These are phyloP conservation scores for Jamesozyma piceae DNA, from an alignment of 805 yeast genomes.

Conservation along the genomic window DNA sequence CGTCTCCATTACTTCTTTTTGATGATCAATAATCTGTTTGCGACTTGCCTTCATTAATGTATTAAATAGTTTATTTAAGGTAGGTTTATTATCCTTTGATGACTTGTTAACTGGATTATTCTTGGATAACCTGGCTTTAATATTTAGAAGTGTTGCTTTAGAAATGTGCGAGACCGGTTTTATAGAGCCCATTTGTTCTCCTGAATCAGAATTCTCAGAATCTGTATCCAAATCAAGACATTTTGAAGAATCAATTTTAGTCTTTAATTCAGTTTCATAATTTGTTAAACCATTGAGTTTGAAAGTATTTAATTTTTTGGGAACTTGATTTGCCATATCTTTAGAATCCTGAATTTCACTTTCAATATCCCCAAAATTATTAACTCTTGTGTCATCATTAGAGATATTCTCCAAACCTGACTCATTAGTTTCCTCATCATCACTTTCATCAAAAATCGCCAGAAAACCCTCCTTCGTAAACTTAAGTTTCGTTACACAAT, in stretches of 20 bases:
- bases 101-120: slow-evolving; percentile 5
- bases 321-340: not conserved
- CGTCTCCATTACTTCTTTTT: slow-evolving; percentile 38
- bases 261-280: slow-evolving; percentile 17
- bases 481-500: not conserved
- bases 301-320: not conserved
- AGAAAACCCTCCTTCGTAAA: slow-evolving; percentile 19
- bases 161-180: slow-evolving; percentile 14
- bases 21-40: slow-evolving; percentile 41
- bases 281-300: slow-evolving; percentile 8
- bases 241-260: slow-evolving; percentile 7
- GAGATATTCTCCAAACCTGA: not conserved
- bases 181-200: not conserved
- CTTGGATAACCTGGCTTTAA: slow-evolving; percentile 31
- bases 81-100: slow-evolving; percentile 8
- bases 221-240: slow-evolving; percentile 16
- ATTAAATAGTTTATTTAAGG: slow-evolving; percentile 28
- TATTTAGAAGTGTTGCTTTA: slow-evolving; percentile 30
- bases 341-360: not conserved
- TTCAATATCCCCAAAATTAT: not conserved
- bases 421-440: not conserved
- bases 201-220: slow-evolving; percentile 9
- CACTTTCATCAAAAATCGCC: slow-evolving; percentile 15
- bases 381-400: not conserved
- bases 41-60: slow-evolving; percentile 37